Evolutionary conservation across 2,329 filamentous ascomycete genomes (phyloP).

Genomic region (Fusarium marasasianum): DNA sequence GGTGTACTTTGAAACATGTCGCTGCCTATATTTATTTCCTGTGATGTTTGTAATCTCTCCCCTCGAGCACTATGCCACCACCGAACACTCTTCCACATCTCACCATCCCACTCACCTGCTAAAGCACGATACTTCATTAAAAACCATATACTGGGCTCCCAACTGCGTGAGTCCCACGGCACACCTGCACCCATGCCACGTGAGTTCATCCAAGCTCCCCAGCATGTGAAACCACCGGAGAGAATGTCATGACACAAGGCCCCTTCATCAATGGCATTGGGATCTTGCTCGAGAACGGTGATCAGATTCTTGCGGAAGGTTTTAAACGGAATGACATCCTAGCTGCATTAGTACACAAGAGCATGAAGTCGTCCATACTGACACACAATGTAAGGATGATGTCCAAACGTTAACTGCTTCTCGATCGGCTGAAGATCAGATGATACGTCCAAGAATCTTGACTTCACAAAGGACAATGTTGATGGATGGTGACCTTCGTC

Average conservation of each 20-base stretch:
- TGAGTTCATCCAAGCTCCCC: constrained; percentile 46
- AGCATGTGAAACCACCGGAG: constrained; percentile 50
- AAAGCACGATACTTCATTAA: constrained; percentile 52
- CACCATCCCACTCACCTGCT: constrained; percentile 49
- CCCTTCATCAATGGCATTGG: constrained; percentile 47
- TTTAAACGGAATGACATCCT: constrained; percentile 49
- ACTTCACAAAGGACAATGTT: constrained; percentile 38
- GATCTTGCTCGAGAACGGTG: constrained; percentile 35
- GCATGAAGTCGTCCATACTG: not conserved
- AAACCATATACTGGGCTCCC: constrained; percentile 57
- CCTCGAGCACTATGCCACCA: constrained; percentile 46
- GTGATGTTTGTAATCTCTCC: constrained; percentile 32
- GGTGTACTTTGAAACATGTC: not conserved
- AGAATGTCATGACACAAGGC: constrained; percentile 50
- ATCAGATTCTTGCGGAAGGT: constrained; percentile 46
- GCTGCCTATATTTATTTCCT: not conserved
- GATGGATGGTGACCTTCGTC: constrained; percentile 36
- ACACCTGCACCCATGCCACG: constrained; percentile 48
- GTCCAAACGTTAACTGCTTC: constrained; percentile 45
- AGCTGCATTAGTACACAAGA: constrained; percentile 6
- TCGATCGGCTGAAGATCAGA: constrained; percentile 47
- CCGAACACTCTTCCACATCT: constrained; percentile 47
- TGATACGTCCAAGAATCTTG: constrained; percentile 37
- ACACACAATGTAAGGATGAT: constrained; percentile 48
- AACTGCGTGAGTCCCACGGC: constrained; percentile 56